A percentile compares a stretch with the other conserved stretches of the same genome.
phyloP scores from a whole-genome alignment of 768 basidiomycete genomes.

The Hortiboletus campestris region DNA sequence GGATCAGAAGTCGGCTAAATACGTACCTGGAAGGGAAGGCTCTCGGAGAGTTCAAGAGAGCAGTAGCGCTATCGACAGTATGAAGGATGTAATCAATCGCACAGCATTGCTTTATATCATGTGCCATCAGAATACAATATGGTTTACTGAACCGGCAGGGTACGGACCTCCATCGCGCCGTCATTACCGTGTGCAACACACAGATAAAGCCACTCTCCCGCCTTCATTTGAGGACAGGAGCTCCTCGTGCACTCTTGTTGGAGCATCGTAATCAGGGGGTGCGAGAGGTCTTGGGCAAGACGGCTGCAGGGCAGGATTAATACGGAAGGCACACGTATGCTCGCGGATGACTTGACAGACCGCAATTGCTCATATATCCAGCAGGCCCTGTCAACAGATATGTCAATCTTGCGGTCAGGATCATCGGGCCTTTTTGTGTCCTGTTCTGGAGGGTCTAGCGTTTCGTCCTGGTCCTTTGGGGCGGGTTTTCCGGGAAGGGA shows the following conservation, averaged over 20 bases:
- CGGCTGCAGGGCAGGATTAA: constrained; percentile 47
- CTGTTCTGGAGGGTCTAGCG: constrained; percentile 28
- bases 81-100: constrained; percentile 96
- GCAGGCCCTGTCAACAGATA: constrained; percentile 74
- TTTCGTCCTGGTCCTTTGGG: constrained; percentile 27
- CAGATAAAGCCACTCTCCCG: constrained; percentile 96
- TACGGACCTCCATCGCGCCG: constrained; percentile 76
- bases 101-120: constrained; percentile 72
- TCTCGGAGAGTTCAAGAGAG: constrained; percentile 84
- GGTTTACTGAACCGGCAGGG: background rate
- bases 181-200: constrained; percentile 94
- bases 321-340: background rate
- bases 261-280: constrained; percentile 79
- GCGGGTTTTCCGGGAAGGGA: constrained; percentile 60
- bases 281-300: constrained; percentile 82
- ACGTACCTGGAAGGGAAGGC: constrained; percentile 88
- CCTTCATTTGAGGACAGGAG: constrained; percentile 96
- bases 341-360: constrained; percentile 28
- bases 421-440: constrained; percentile 31
- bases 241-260: constrained; percentile 85
- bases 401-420: constrained; percentile 39
- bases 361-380: constrained; percentile 78
- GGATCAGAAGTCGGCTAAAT: constrained; percentile 14
- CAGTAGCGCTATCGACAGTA: constrained; percentile 91
- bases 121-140: constrained; percentile 16